Evolutionary conservation across 306 rosid genomes (phyloP).

Genomic region (Acacia melanoxylon): DNA sequence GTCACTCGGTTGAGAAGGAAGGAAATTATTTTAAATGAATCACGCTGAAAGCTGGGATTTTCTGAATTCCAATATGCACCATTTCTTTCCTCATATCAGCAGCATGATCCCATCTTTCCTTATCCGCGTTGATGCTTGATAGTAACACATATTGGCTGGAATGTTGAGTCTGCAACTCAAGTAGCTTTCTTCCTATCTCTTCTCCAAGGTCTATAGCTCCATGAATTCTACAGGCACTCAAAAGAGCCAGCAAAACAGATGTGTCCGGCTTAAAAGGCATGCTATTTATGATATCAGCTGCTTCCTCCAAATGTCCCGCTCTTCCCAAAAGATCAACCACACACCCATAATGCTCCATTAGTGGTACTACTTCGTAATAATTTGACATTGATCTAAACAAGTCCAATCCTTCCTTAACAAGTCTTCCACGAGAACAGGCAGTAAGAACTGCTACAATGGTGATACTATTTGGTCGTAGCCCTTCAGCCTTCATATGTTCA

Average conservation of each 20-base stretch:
- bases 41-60: conserved; percentile 67
- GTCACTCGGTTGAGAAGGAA: background rate
- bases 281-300: conserved; percentile 46
- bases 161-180: conserved; percentile 50
- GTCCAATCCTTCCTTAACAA: conserved; percentile 54
- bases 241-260: conserved; percentile 67
- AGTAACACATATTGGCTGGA: conserved; percentile 56
- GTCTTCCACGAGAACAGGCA: conserved; percentile 70
- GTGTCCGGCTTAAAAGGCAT: conserved; percentile 76
- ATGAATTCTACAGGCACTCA: conserved; percentile 79
- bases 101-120: conserved; percentile 77
- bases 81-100: conserved; percentile 57
- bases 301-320: conserved; percentile 73
- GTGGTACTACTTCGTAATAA: conserved; percentile 48
- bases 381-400: conserved; percentile 53
- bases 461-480: conserved; percentile 52
- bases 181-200: conserved; percentile 53
- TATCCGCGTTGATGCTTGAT: conserved; percentile 67
- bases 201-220: conserved; percentile 70
- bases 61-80: conserved; percentile 58
- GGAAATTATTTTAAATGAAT: conserved; percentile 35
- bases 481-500: conserved; percentile 52
- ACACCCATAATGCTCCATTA: conserved; percentile 72
- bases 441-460: conserved; percentile 71
- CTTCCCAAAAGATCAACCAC: conserved; percentile 77